Conservation (phyloP, 129 eudicot genomes). For the Rutidosis leptorrhynchoides region DNA sequence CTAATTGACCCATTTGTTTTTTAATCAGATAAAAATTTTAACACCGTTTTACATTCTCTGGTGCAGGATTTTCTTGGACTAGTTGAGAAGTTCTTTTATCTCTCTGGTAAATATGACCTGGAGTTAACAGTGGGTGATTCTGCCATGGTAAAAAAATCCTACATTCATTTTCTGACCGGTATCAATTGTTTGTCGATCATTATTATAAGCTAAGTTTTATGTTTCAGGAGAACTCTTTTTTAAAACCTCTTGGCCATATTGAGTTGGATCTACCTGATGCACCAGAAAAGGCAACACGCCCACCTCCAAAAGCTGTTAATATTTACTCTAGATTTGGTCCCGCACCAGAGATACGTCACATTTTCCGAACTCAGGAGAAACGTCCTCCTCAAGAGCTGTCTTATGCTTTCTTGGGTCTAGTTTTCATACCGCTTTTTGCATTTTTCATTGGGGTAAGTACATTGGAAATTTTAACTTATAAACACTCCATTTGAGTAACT, state of each 20-base stretch:
- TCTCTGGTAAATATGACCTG: slow-evolving; percentile 79
- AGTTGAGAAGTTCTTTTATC: slow-evolving; percentile 81
- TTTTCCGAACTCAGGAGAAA: slow-evolving; percentile 85
- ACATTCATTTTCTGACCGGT: not conserved
- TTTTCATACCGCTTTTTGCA: slow-evolving; percentile 61
- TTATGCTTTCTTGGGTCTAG: slow-evolving; percentile 71
- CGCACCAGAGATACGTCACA: slow-evolving; percentile 72
- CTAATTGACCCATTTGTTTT: not conserved
- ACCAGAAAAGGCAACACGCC: slow-evolving; percentile 56
- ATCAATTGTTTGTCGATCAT: not conserved
- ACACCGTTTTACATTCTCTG: not conserved
- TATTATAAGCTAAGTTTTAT: not conserved
- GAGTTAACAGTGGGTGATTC: slow-evolving; percentile 88
- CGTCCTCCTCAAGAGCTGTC: slow-evolving; percentile 77
- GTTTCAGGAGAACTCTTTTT: not conserved
- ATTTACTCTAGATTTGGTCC: slow-evolving; percentile 71
- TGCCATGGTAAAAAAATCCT: slow-evolving; percentile 67
- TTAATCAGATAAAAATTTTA: not conserved
- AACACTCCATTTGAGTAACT: no score
- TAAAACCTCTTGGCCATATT: not conserved
- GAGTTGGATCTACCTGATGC: not conserved
- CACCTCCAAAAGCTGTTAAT: slow-evolving; percentile 67
- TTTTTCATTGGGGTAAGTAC: slow-evolving; percentile 80
- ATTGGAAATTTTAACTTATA: not conserved
- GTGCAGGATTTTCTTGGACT: slow-evolving; percentile 94